Conservation (phyloP, 2,329 filamentous ascomycete genomes). For the Trichoderma aggressivum region DNA sequence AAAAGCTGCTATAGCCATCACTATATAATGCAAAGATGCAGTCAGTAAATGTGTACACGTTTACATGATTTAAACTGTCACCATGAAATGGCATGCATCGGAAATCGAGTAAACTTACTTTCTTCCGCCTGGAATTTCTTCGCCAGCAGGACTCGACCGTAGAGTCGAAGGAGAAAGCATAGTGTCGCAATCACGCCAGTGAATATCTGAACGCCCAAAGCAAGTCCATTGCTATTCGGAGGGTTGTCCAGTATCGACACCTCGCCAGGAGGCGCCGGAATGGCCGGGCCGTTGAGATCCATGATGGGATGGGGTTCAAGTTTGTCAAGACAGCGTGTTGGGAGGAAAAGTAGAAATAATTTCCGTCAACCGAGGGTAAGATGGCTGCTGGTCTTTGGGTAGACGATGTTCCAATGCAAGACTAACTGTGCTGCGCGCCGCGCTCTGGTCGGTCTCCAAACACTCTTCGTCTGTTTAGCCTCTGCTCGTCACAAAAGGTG, state of each 20-base stretch:
- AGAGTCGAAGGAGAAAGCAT: background rate
- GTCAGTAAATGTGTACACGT: background rate
- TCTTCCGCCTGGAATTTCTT: background rate
- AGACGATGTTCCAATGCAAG: background rate
- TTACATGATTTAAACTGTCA: background rate
- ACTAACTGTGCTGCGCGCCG: background rate
- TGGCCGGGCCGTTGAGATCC: slow-evolving; percentile 8
- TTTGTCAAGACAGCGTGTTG: background rate
- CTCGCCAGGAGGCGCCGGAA: background rate
- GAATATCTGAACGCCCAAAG: background rate
- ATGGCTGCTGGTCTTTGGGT: background rate
- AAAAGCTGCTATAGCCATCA: too few relatives aligned
- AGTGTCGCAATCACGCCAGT: background rate
- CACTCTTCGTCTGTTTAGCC: too few relatives aligned
- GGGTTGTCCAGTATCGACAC: slow-evolving; percentile 1
- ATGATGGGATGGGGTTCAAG: background rate
- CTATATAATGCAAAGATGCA: too few relatives aligned
- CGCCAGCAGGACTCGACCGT: background rate
- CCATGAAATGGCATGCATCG: too few relatives aligned
- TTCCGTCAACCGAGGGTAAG: background rate
- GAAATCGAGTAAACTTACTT: background rate
- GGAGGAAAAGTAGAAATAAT: background rate
- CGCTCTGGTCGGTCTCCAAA: background rate
- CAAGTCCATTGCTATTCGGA: background rate
- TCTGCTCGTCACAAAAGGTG: too few relatives aligned